Evolutionary conservation across 257 asterid species (phyloP).

Genomic region (Lycium ferocissimum): DNA sequence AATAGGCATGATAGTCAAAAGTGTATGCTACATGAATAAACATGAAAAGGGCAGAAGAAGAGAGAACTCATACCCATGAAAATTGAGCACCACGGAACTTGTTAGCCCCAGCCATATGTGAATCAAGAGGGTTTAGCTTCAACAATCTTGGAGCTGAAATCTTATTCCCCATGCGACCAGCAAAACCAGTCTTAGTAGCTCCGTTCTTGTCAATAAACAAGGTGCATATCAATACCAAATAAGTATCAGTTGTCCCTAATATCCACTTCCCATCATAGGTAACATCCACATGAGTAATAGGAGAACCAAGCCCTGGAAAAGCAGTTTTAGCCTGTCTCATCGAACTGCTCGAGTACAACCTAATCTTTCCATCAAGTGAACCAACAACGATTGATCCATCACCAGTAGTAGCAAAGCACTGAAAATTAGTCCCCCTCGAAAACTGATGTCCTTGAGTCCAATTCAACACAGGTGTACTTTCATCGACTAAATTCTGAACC

Average conservation of each 20-base stretch:
- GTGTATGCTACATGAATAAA: neutral
- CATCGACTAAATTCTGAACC: constrained; percentile 76
- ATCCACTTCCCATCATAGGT: constrained; percentile 98
- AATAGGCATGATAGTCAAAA: neutral
- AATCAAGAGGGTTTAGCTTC: constrained; percentile 82
- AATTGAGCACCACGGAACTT: constrained; percentile 91
- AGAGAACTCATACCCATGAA: constrained; percentile 84
- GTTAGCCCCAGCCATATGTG: constrained; percentile 86
- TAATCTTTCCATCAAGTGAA: constrained; percentile 93
- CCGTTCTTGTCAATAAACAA: constrained; percentile 88
- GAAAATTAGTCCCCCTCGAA: constrained; percentile 92
- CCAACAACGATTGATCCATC: constrained; percentile 98
- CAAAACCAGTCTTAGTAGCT: constrained; percentile 74
- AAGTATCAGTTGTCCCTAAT: constrained; percentile 88
- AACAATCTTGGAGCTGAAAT: constrained; percentile 88
- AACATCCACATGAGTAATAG: constrained; percentile 94
- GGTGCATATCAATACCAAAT: constrained; percentile 82
- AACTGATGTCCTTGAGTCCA: constrained; percentile 99
- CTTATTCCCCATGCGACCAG: constrained; percentile 92
- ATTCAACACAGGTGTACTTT: constrained; percentile 85
- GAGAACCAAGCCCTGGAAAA: constrained; percentile 94
- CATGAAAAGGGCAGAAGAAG: constrained; percentile 30
- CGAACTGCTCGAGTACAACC: constrained; percentile 82
- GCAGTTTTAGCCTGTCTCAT: constrained; percentile 99
- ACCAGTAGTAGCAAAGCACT: constrained; percentile 98